Percentiles rank a stretch among this genome's conserved stretches.
Conservation (phyloP, 2,329 filamentous ascomycete species). For the Colletotrichum agaves region DNA sequence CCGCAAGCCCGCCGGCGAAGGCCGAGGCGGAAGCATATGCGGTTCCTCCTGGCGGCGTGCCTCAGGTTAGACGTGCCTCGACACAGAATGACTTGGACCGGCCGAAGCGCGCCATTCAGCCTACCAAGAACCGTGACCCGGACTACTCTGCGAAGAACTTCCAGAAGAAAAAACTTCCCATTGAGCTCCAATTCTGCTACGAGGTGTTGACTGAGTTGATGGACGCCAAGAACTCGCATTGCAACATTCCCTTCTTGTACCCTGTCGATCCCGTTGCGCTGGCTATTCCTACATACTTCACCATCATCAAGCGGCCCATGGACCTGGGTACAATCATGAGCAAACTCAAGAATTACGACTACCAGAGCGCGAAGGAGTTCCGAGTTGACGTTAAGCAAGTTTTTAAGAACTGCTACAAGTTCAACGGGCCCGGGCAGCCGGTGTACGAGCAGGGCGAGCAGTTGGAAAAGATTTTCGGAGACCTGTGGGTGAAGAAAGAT, state of each 20-base stretch:
- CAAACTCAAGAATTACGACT: conserved; percentile 82
- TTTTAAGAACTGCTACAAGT: conserved; percentile 89
- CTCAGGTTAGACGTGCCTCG: conserved; percentile 87
- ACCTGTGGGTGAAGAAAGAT: conserved; percentile 81
- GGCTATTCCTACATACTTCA: conserved; percentile 93
- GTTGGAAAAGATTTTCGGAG: conserved; percentile 79
- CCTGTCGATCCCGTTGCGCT: conserved; percentile 94
- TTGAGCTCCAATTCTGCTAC: conserved; percentile 91
- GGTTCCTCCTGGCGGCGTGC: conserved; percentile 79
- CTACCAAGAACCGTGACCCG: conserved; percentile 90
- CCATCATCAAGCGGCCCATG: conserved; percentile 97
- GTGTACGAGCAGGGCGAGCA: conserved; percentile 78
- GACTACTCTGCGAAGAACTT: conserved; percentile 82
- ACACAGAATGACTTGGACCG: conserved; percentile 79
- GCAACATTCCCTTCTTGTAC: conserved; percentile 80
- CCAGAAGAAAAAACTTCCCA: conserved; percentile 91
- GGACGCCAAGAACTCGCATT: conserved; percentile 74
- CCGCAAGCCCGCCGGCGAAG: conserved; percentile 50
- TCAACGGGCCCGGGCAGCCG: conserved; percentile 81
- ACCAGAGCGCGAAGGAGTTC: conserved; percentile 85
- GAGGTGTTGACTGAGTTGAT: conserved; percentile 82
- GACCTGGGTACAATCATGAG: conserved; percentile 84
- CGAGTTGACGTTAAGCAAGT: conserved; percentile 85
- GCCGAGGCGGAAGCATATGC: conserved; percentile 68
- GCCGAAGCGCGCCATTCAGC: conserved; percentile 93